These are phyloP conservation scores for Suillus subluteus DNA, from an alignment of 768 basidiomycete species.

Conservation along the genomic window DNA sequence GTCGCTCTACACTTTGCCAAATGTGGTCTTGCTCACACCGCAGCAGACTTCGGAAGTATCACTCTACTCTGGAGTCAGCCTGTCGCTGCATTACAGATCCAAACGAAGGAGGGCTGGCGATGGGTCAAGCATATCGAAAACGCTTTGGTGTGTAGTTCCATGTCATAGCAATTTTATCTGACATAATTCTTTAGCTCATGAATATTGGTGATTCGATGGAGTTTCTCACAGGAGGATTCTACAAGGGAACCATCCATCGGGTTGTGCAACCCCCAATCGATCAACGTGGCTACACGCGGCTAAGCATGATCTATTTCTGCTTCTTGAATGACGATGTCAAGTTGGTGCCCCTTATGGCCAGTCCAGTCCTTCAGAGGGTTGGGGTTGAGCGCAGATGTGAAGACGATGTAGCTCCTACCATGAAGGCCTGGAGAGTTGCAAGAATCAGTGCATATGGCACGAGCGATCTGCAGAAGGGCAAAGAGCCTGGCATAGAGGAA, in stretches of 20 bases:
- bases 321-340: constrained; percentile 53
- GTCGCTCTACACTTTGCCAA: constrained; percentile 26
- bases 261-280: constrained; percentile 62
- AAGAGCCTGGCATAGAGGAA: constrained; percentile 53
- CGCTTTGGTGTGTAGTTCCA: constrained; percentile 44
- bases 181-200: constrained; percentile 44
- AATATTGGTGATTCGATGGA: constrained; percentile 64
- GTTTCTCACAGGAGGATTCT: constrained; percentile 63
- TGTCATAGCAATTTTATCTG: not conserved
- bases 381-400: constrained; percentile 44
- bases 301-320: constrained; percentile 63
- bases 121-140: constrained; percentile 66
- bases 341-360: constrained; percentile 48
- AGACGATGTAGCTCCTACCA: constrained; percentile 49
- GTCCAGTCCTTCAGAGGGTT: constrained; percentile 49
- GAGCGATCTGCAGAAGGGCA: constrained; percentile 43
- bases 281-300: constrained; percentile 51
- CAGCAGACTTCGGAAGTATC: constrained; percentile 54
- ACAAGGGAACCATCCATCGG: constrained; percentile 62
- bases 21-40: not conserved
- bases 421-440: constrained; percentile 54
- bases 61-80: constrained; percentile 67
- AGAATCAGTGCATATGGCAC: constrained; percentile 57
- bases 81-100: constrained; percentile 59
- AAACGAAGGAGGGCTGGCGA: constrained; percentile 57